Percentiles rank a stretch among this genome's conserved stretches.
These are phyloP conservation scores for Gelatoporia subvermispora DNA, from an alignment of 768 basidiomycete species.

Conservation along the genomic window DNA sequence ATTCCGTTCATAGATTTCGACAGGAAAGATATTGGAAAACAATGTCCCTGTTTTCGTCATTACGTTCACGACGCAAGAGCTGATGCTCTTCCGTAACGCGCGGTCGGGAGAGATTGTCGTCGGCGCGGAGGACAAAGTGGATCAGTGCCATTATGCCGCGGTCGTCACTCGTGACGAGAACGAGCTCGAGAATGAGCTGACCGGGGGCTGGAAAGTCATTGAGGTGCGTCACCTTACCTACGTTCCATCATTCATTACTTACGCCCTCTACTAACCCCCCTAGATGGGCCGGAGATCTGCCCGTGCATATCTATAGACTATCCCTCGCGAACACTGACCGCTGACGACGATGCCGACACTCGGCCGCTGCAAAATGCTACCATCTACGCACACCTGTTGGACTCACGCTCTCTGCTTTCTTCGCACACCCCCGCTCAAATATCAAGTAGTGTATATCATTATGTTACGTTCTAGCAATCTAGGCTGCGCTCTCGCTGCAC, in stretches of 20 bases:
- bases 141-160: slow-evolving; percentile 90
- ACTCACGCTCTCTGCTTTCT: no score
- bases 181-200: slow-evolving; percentile 87
- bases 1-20: slow-evolving; percentile 51
- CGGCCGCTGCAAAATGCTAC: no score
- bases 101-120: slow-evolving; percentile 83
- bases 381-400: no score
- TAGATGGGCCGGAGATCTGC: slow-evolving; percentile 51
- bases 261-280: slow-evolving; percentile 1
- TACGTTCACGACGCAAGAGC: slow-evolving; percentile 90
- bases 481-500: no score
- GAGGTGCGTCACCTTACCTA: slow-evolving; percentile 56
- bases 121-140: slow-evolving; percentile 86
- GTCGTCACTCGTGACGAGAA: slow-evolving; percentile 85
- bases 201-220: slow-evolving; percentile 96
- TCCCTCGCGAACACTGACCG: no score
- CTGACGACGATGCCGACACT: no score
- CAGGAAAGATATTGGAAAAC: slow-evolving; percentile 88
- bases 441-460: no score
- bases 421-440: no score
- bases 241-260: background rate
- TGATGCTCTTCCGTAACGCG: slow-evolving; percentile 85
- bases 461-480: no score
- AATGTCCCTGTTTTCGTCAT: slow-evolving; percentile 87
- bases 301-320: slow-evolving; percentile 36